Evolutionary conservation across 371 early-diverging fungal species (phyloP).

Genomic region (Saksenaea vasiformis): DNA sequence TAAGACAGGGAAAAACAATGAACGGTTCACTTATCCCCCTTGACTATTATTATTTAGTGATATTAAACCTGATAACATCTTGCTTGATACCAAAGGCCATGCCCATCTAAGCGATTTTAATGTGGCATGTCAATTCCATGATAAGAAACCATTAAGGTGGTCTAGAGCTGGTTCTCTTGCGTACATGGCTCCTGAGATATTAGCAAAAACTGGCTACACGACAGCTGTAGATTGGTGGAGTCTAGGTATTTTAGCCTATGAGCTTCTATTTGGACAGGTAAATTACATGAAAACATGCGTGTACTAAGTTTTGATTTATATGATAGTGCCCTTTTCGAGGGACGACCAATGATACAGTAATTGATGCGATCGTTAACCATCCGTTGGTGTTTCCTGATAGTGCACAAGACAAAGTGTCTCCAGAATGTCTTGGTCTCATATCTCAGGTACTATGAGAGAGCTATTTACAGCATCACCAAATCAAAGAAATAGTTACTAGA

Average conservation of each 20-base stretch:
- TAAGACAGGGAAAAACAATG: constrained; percentile 12
- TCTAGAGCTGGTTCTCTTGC: constrained; percentile 73
- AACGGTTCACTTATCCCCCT: neutral
- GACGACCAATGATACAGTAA: constrained; percentile 67
- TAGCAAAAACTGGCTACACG: constrained; percentile 70
- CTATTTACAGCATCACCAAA: neutral
- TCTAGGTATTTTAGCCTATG: constrained; percentile 81
- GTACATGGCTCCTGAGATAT: constrained; percentile 80
- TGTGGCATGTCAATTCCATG: constrained; percentile 65
- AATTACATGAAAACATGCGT: constrained; percentile 6
- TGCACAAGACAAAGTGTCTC: constrained; percentile 44
- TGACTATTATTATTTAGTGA: constrained; percentile 51
- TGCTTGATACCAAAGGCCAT: constrained; percentile 82
- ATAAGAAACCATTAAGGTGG: constrained; percentile 52
- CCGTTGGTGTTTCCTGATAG: constrained; percentile 60
- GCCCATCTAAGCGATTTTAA: constrained; percentile 88
- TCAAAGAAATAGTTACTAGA: constrained; percentile 51
- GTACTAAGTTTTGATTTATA: neutral
- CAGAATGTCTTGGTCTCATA: constrained; percentile 57
- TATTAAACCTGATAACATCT: constrained; percentile 89
- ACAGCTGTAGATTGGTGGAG: constrained; percentile 88
- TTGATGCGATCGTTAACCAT: constrained; percentile 59
- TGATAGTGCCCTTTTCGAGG: constrained; percentile 75
- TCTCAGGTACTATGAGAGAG: constrained; percentile 31
- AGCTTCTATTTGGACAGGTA: constrained; percentile 75